Evolutionary conservation across 345 rosid species (phyloP).

Genomic region (Diplotaxis tenuifolia): DNA sequence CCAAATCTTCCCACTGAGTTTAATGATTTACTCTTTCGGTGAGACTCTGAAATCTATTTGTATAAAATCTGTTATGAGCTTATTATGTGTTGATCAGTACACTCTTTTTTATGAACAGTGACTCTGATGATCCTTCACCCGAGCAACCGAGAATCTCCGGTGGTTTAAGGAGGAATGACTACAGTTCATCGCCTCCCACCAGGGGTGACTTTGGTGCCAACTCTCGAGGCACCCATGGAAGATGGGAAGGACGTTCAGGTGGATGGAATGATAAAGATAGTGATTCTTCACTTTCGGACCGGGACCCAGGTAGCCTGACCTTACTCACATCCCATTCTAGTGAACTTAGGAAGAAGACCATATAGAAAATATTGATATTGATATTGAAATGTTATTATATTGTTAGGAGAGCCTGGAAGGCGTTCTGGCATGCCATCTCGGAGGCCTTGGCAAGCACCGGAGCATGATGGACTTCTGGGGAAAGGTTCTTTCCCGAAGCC

Average conservation of each 20-base stretch:
- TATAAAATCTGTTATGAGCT: background rate
- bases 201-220: constrained; percentile 64
- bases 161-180: constrained; percentile 63
- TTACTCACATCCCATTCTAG: constrained; percentile 12
- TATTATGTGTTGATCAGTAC: constrained; percentile 5
- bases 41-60: constrained; percentile 10
- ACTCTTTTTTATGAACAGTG: constrained; percentile 44
- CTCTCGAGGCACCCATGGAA: constrained; percentile 61
- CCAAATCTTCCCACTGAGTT: constrained; percentile 69
- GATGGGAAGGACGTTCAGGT: constrained; percentile 84
- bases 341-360: constrained; percentile 15
- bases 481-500: constrained; percentile 92
- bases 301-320: constrained; percentile 62
- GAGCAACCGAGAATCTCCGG: constrained; percentile 61
- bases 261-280: constrained; percentile 75
- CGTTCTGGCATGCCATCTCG: constrained; percentile 67
- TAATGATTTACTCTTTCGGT: constrained; percentile 63
- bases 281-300: constrained; percentile 71
- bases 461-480: constrained; percentile 97
- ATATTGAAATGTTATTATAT: constrained; percentile 7
- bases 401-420: constrained; percentile 63
- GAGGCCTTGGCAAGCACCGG: constrained; percentile 77
- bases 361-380: constrained; percentile 4
- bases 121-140: constrained; percentile 57
- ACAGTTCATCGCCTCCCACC: constrained; percentile 86